phyloP scores from a whole-genome alignment of 2,329 filamentous ascomycete genomes.

The Fragosphaeria purpurea region DNA sequence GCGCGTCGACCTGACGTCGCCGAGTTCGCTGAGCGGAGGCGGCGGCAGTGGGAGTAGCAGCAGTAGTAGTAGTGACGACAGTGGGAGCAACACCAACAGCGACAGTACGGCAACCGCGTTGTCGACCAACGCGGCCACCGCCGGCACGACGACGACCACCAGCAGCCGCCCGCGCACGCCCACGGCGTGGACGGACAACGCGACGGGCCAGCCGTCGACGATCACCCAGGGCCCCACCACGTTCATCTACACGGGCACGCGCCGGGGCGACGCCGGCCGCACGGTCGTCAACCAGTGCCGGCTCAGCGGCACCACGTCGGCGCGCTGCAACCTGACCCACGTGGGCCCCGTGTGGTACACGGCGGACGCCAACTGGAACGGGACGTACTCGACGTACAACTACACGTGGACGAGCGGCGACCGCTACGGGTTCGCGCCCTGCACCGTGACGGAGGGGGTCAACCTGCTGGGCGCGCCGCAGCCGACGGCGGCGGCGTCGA shows the following conservation, averaged over 20 bases:
- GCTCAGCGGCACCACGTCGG: slow-evolving; percentile 17
- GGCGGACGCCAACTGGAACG: slow-evolving; percentile 14
- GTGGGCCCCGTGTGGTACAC: slow-evolving; percentile 19
- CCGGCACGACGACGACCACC: not conserved
- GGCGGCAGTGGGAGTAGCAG: too few species aligned
- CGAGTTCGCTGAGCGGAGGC: not conserved
- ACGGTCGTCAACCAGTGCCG: slow-evolving; percentile 18
- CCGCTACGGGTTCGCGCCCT: slow-evolving; percentile 18
- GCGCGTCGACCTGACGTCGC: slow-evolving; percentile 11
- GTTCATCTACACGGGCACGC: slow-evolving; percentile 17
- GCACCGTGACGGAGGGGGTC: slow-evolving; percentile 17
- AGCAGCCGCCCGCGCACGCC: slow-evolving; percentile 6
- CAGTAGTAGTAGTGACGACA: too few species aligned
- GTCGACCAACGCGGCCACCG: not conserved
- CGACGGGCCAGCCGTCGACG: slow-evolving; percentile 16
- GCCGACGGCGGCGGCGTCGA: slow-evolving; percentile 6
- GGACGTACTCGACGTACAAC: slow-evolving; percentile 18
- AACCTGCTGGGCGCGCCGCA: slow-evolving; percentile 11
- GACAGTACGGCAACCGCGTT: not conserved
- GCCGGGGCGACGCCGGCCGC: slow-evolving; percentile 12
- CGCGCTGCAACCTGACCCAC: slow-evolving; percentile 19
- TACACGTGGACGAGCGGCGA: slow-evolving; percentile 20
- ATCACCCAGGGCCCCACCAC: slow-evolving; percentile 19
- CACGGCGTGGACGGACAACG: slow-evolving; percentile 10
- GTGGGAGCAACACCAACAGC: not conserved